A percentile compares a stretch with the other conserved stretches of the same genome.
These are phyloP conservation scores for Anethum foeniculum DNA, from an alignment of 140 eudicot genomes.

Conservation along the genomic window DNA sequence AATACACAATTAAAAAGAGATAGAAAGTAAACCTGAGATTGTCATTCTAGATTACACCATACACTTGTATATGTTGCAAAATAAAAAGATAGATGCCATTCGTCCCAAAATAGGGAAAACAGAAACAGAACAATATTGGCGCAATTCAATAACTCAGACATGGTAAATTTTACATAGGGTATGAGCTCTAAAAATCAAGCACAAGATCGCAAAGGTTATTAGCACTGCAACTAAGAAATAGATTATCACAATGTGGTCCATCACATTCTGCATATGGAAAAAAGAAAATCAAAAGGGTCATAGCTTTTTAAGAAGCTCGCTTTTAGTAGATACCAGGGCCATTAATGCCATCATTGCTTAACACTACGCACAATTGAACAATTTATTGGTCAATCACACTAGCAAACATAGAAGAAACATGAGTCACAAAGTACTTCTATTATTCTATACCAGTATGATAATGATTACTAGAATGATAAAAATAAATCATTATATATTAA, in stretches of 20 bases:
- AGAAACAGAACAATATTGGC: not conserved
- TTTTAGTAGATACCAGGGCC: not conserved
- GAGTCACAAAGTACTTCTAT: not conserved
- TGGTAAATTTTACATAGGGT: not conserved
- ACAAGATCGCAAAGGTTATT: not conserved
- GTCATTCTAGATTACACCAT: not conserved
- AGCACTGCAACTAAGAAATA: constrained; percentile 4
- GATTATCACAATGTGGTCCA: not conserved
- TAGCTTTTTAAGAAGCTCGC: not conserved
- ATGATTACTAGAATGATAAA: not conserved
- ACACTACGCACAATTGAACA: not conserved
- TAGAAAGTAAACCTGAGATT: not conserved
- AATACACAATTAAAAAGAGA: not conserved
- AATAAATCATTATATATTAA: not conserved
- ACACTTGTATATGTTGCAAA: not conserved
- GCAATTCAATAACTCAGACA: not conserved
- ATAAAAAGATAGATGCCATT: not conserved
- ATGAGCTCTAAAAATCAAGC: not conserved
- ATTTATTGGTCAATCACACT: not conserved
- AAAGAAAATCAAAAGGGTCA: not conserved
- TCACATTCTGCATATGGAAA: not conserved
- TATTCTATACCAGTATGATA: not conserved
- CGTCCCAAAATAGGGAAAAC: not conserved
- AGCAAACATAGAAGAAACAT: not conserved
- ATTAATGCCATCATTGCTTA: not conserved